phyloP scores from a whole-genome alignment of 768 basidiomycete species.

The Podaxis carcinomalis region DNA sequence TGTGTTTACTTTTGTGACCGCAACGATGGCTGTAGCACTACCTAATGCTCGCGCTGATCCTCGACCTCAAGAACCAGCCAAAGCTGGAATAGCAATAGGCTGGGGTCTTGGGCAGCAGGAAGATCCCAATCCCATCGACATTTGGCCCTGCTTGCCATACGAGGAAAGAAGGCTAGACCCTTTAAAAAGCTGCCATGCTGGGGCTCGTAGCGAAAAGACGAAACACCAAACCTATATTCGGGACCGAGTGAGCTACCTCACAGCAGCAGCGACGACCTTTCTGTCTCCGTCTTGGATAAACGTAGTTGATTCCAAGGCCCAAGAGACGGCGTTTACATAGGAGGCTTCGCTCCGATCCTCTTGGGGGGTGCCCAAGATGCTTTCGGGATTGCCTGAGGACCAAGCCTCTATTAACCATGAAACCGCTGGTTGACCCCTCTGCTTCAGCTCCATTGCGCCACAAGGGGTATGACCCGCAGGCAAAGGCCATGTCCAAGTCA shows the following conservation, averaged over 20 bases:
- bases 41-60: background rate
- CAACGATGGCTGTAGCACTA: background rate
- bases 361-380: background rate
- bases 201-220: conserved; percentile 61
- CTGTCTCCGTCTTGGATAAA: conserved; percentile 11
- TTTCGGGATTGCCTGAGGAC: background rate
- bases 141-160: conserved; percentile 69
- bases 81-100: conserved; percentile 68
- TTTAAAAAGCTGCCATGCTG: conserved; percentile 65
- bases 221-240: conserved; percentile 25
- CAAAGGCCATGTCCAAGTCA: conserved; percentile 5
- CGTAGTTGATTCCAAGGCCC: background rate
- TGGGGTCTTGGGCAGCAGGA: conserved; percentile 59
- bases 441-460: background rate
- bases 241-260: background rate
- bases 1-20: conserved; percentile 39
- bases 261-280: background rate
- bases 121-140: conserved; percentile 63
- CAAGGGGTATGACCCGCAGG: conserved; percentile 18
- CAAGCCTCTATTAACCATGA: background rate
- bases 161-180: conserved; percentile 62
- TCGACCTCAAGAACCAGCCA: conserved; percentile 26
- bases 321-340: conserved; percentile 17
- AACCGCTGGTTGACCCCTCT: background rate
- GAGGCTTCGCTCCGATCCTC: conserved; percentile 20